Percentiles rank a stretch among this genome's conserved stretches.
Conservation (phyloP, 306 rosid genomes). For the Rosa multiflora region DNA sequence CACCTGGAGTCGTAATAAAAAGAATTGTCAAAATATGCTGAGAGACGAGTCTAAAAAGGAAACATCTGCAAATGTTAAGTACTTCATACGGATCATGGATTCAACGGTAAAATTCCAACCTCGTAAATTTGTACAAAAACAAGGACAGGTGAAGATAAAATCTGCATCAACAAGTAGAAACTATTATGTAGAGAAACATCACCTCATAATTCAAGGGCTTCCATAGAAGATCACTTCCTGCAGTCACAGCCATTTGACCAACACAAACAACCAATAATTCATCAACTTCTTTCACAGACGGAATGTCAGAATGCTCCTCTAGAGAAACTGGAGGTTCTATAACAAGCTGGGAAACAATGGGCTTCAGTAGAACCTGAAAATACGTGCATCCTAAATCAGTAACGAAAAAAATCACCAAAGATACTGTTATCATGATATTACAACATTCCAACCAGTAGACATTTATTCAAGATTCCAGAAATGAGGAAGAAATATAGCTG, state of each 20-base stretch:
- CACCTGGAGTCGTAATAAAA: conserved; percentile 47
- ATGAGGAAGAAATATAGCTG: not conserved
- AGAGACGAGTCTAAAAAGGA: not conserved
- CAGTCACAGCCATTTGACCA: conserved; percentile 96
- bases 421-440: not conserved
- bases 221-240: conserved; percentile 88
- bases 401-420: not conserved
- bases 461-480: not conserved
- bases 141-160: not conserved
- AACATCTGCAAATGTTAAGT: too few relatives aligned
- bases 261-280: conserved; percentile 72
- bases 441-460: not conserved
- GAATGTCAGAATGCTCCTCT: conserved; percentile 51
- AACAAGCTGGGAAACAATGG: conserved; percentile 74
- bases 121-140: not conserved
- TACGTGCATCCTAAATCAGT: conserved; percentile 18
- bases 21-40: not conserved
- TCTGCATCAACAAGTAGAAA: not conserved
- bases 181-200: not conserved
- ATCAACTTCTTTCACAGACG: conserved; percentile 70
- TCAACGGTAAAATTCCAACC: not conserved
- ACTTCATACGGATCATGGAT: not conserved
- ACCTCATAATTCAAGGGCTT: conserved; percentile 91
- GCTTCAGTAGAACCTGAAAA: conserved; percentile 75
- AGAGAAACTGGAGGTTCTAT: conserved; percentile 66